These are phyloP conservation scores for Endocalyx cinctus DNA, from an alignment of 2,329 filamentous ascomycete genomes.

Conservation along the genomic window DNA sequence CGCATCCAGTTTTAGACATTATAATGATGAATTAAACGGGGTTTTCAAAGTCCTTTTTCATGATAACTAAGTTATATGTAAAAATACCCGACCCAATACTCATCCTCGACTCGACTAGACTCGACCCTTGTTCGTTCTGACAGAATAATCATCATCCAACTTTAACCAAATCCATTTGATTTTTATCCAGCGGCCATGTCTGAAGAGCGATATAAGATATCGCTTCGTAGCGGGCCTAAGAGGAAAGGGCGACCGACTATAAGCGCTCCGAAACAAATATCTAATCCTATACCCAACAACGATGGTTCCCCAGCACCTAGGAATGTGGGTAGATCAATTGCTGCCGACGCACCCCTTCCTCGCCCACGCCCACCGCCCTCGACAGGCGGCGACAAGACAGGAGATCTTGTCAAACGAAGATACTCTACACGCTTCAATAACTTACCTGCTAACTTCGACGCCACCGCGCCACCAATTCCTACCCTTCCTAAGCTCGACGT, in stretches of 20 bases:
- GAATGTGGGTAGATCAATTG: conserved; percentile 25
- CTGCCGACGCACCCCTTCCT: conserved; percentile 26
- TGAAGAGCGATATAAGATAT: conserved; percentile 58
- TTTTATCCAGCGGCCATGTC: conserved; percentile 42
- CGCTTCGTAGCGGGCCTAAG: conserved; percentile 57
- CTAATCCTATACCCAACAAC: conserved; percentile 53
- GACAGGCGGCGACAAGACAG: conserved; percentile 52
- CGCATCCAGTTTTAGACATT: too few species aligned
- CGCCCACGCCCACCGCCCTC: conserved; percentile 39
- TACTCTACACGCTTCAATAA: conserved; percentile 93
- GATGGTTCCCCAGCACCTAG: conserved; percentile 36
- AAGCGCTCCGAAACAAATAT: conserved; percentile 60
- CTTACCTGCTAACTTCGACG: conserved; percentile 63
- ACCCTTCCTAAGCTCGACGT: conserved; percentile 51
- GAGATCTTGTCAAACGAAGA: conserved; percentile 85
- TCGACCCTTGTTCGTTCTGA: too few species aligned
- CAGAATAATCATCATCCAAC: too few species aligned
- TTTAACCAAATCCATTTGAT: too few species aligned
- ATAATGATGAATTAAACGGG: too few species aligned
- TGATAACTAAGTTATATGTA: background rate
- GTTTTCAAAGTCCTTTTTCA: background rate
- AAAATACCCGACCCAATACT: background rate
- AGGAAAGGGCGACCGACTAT: conserved; percentile 58
- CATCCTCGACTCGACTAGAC: too few species aligned
- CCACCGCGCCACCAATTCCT: conserved; percentile 69